These are phyloP conservation scores for Cercis canadensis DNA, from an alignment of 306 rosid species.

Conservation along the genomic window DNA sequence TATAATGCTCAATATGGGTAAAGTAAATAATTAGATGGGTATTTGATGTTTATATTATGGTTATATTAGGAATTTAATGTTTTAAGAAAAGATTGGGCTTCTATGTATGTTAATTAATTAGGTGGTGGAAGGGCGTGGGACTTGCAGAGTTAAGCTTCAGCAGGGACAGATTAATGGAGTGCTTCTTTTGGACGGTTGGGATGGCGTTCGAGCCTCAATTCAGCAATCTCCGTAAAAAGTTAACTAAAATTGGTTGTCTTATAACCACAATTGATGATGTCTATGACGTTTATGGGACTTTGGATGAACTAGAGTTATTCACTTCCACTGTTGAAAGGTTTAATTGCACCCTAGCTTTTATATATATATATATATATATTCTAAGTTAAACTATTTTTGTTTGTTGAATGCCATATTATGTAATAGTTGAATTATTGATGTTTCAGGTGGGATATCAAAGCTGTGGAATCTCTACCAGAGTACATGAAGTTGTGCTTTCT, in stretches of 20 bases:
- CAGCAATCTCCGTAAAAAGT: slow-evolving; percentile 43
- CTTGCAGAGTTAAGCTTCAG: slow-evolving; percentile 54
- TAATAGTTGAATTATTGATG: background rate
- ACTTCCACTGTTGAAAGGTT: slow-evolving; percentile 61
- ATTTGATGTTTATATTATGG: too few species aligned
- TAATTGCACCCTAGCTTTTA: too few species aligned
- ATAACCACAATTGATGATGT: slow-evolving; percentile 58
- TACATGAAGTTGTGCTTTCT: slow-evolving; percentile 67
- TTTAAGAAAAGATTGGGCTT: too few species aligned
- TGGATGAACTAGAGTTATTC: slow-evolving; percentile 56
- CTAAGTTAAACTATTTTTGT: background rate
- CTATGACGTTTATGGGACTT: slow-evolving; percentile 63
- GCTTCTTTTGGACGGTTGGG: slow-evolving; percentile 57
- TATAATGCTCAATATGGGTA: too few species aligned
- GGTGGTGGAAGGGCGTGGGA: slow-evolving; percentile 67
- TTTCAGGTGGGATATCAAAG: slow-evolving; percentile 66
- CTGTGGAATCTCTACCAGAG: slow-evolving; percentile 43
- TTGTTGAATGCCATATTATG: too few species aligned
- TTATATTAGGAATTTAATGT: too few species aligned
- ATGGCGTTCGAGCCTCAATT: slow-evolving; percentile 51
- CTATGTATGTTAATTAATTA: too few species aligned
- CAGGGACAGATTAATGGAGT: slow-evolving; percentile 61
- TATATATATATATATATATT: too few species aligned
- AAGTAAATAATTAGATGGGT: too few species aligned
- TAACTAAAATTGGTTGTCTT: slow-evolving; percentile 53